Percentiles rank a stretch among this genome's conserved stretches.
phyloP scores from a whole-genome alignment of 1,284 basidiomycete genomes.

The Malassezia slooffiae region DNA sequence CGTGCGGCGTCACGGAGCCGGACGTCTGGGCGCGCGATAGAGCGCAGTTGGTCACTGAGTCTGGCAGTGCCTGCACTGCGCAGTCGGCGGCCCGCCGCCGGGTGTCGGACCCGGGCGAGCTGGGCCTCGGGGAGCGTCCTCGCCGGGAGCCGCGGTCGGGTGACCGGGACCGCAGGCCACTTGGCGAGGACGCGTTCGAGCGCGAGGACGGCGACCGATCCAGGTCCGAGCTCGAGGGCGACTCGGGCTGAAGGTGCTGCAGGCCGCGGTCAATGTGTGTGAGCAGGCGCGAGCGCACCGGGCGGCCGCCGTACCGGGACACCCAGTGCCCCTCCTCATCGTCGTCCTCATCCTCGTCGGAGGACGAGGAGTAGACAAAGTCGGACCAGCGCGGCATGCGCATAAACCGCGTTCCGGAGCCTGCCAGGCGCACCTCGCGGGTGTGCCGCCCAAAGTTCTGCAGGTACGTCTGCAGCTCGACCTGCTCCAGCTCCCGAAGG shows the following conservation, averaged over 20 bases:
- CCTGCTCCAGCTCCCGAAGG: constrained; percentile 40
- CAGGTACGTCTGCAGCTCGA: constrained; percentile 41
- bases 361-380: constrained; percentile 34
- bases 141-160: no score
- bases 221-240: no score
- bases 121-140: no score
- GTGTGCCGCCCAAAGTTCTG: constrained; percentile 39
- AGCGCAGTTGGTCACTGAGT: no score
- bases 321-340: not conserved
- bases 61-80: no score
- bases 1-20: no score
- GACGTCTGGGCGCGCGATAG: no score
- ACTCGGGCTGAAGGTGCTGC: constrained; percentile 21
- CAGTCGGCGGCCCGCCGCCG: no score
- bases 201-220: no score
- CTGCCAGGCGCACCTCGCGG: constrained; percentile 35
- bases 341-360: constrained; percentile 6
- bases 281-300: constrained; percentile 23
- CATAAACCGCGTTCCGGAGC: constrained; percentile 17
- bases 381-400: constrained; percentile 44
- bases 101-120: no score
- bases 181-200: no score
- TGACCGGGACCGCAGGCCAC: no score
- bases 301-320: not conserved
- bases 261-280: constrained; percentile 38